Evolutionary conservation across 805 yeast genomes (phyloP).

Genomic region (Hanseniaspora lachancei): DNA sequence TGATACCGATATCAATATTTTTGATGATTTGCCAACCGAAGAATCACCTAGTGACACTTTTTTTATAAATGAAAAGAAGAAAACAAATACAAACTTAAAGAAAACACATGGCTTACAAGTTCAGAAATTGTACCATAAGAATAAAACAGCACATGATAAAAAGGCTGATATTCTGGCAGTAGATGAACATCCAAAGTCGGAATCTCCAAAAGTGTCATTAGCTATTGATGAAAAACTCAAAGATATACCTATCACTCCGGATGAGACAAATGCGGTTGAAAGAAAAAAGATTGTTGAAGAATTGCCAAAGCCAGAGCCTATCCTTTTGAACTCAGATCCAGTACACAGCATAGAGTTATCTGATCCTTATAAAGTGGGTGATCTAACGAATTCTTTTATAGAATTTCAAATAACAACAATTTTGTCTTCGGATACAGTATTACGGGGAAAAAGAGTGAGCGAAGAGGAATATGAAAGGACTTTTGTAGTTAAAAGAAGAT

Average conservation of each 20-base stretch:
- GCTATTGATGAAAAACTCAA: not conserved
- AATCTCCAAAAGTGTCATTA: not conserved
- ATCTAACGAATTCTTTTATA: slow-evolving; percentile 74
- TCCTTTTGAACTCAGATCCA: not conserved
- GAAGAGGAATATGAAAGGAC: slow-evolving; percentile 13
- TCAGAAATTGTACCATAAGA: not conserved
- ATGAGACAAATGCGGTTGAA: not conserved
- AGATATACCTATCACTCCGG: not conserved
- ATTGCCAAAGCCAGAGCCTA: not conserved
- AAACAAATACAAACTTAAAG: not conserved
- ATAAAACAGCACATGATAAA: not conserved
- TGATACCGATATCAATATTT: not conserved
- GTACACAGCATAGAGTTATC: slow-evolving; percentile 58
- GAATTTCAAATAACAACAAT: slow-evolving; percentile 66
- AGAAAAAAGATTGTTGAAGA: not conserved
- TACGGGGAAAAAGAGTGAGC: slow-evolving; percentile 15
- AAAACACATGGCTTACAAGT: not conserved
- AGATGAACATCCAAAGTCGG: not conserved
- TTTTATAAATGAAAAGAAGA: not conserved
- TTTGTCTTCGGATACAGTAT: slow-evolving; percentile 31
- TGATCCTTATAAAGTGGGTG: slow-evolving; percentile 87
- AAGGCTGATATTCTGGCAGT: not conserved
- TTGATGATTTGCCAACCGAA: not conserved
- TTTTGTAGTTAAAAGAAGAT: slow-evolving; percentile 60
- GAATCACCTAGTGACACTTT: not conserved